phyloP scores from a whole-genome alignment of 2,329 filamentous ascomycete genomes.

The Verticillium isaacii region DNA sequence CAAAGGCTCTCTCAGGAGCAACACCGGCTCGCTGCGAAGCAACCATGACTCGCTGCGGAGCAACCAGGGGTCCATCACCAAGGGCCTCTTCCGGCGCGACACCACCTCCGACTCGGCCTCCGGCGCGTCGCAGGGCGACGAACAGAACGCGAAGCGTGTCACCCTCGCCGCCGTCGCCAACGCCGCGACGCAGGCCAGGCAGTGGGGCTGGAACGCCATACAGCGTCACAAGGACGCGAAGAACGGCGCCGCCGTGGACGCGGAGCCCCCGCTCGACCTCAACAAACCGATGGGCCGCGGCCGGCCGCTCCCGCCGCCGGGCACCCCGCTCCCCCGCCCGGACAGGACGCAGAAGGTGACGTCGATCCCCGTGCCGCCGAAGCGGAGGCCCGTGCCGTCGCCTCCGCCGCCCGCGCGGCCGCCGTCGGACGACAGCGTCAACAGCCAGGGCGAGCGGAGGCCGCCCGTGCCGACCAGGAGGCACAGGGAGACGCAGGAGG shows the following conservation, averaged over 20 bases:
- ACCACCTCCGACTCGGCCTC: constrained; percentile 28
- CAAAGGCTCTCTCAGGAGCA: constrained; percentile 32
- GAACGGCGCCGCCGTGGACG: constrained; percentile 12
- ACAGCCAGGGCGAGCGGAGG: constrained; percentile 17
- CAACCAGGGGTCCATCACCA: constrained; percentile 31
- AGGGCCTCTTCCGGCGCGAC: constrained; percentile 36
- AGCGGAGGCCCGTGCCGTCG: constrained; percentile 55
- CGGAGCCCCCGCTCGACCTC: constrained; percentile 33
- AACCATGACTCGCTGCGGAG: constrained; percentile 30
- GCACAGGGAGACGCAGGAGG: constrained; percentile 24
- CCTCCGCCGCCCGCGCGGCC: constrained; percentile 11
- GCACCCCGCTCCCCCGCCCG: constrained; percentile 69
- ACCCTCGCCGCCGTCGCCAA: constrained; percentile 51
- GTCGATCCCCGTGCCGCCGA: constrained; percentile 49
- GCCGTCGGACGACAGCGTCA: constrained; percentile 5
- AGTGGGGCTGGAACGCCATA: constrained; percentile 56
- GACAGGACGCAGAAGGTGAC: constrained; percentile 55
- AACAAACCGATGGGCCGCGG: constrained; percentile 76
- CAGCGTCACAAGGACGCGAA: constrained; percentile 43
- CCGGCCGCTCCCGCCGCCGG: constrained; percentile 75
- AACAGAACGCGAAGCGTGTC: constrained; percentile 35
- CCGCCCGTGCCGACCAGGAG: constrained; percentile 46
- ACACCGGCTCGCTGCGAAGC: constrained; percentile 24
- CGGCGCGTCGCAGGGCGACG: constrained; percentile 27
- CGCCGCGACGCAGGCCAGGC: constrained; percentile 49